phyloP scores from a whole-genome alignment of 306 rosid genomes.

The Boehmeria nivea region DNA sequence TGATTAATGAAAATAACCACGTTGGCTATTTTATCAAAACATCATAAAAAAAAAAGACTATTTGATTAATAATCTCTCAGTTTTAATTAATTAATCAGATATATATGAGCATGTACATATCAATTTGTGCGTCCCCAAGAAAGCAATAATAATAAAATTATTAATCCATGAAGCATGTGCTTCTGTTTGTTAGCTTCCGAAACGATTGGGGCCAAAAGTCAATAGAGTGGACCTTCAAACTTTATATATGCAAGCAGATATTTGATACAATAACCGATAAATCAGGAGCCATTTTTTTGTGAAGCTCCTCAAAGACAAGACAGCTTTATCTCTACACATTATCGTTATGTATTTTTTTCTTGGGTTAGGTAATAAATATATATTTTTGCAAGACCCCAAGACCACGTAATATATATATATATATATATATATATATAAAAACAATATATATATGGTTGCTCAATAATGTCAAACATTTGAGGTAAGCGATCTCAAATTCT shows the following conservation, averaged over 20 bases:
- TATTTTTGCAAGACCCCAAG: no score
- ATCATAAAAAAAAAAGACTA: no score
- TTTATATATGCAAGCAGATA: neutral
- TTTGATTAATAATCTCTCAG: no score
- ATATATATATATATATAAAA: neutral
- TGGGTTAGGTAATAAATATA: slow-evolving; percentile 14
- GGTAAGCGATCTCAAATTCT: slow-evolving; percentile 15
- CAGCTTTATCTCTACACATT: slow-evolving; percentile 11
- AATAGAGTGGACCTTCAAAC: slow-evolving; percentile 31
- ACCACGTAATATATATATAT: neutral
- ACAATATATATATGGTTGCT: neutral
- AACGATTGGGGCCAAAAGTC: slow-evolving; percentile 34
- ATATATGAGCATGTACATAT: neutral
- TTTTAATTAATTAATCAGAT: neutral
- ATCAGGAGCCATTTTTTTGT: slow-evolving; percentile 1
- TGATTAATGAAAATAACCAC: no score
- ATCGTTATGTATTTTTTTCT: slow-evolving; percentile 1
- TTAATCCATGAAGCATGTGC: slow-evolving; percentile 23
- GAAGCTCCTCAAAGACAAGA: slow-evolving; percentile 23
- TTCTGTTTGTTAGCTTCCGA: slow-evolving; percentile 21
- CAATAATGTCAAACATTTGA: slow-evolving; percentile 36
- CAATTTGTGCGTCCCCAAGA: slow-evolving; percentile 2
- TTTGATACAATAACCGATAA: slow-evolving; percentile 19
- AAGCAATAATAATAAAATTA: slow-evolving; percentile 10
- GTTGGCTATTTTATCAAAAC: no score